Base-by-base conservation (phyloP, 2,329 filamentous ascomycete species). In the Tolypocladium ophioglossoides region DNA sequence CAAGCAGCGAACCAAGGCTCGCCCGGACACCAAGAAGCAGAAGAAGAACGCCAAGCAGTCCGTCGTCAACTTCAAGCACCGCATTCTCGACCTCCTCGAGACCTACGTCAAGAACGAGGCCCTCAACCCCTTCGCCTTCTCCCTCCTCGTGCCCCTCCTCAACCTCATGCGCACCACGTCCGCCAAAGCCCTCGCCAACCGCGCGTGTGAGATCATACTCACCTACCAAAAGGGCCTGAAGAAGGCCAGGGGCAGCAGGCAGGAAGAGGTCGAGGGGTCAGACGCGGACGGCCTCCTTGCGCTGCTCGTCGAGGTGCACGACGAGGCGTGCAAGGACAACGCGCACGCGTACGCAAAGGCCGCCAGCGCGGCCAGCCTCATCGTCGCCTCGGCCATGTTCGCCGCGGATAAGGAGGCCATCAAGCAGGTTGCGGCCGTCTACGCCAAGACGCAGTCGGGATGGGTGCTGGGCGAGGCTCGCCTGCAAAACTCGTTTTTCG, bases 61-160 rank as follows among this genome's bases (percentile, higher is more conserved):
- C 22, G 89, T 97, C 65, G 75, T 95, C 63, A 91, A 92, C 71
- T 96, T 99, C 79, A 99, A 99, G 75, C 89, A 89, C 69, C 87
- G 91, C 44, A 86, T 96, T 7, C 80, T 97, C 5, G 94, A 97
- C 65, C 79, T 97, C 1, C 77, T 97, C 12, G 83, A 87, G 56
- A 87, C 94, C 58, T 97, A 90, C 69, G 78, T 94, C 59, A 91
- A 88, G 68, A 86, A 87, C 61, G 86, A 94, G 70, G 81, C 86
- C 54, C 78, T 78, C 24, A 87, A 84, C 62, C 71, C 79, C 1
- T 73, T 91, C 1, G 81, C 84, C 0, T 80, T 94, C 46, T 76
- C 83, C 39, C 70, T 94, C 10, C 73, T 96, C 7, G 68, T 91
- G 9, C 91, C 92, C 0, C 76, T 96, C 0, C 75, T 95, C n/a